Conservation (phyloP, 2,329 filamentous ascomycete species). For the Drechslerella coelobrocha region DNA sequence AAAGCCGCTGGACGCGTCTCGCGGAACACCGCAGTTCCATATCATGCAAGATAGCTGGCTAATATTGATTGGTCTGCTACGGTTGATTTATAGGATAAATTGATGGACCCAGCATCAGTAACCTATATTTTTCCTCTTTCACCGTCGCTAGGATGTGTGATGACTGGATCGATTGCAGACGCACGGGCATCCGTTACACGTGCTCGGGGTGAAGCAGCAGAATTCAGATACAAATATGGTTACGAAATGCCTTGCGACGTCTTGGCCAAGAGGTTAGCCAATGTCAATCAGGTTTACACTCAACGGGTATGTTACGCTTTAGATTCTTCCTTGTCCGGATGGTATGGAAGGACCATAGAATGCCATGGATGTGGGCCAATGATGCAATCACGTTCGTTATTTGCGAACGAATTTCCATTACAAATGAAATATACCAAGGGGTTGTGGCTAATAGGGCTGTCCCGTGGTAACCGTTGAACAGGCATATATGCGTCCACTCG, state of each 20-base stretch:
- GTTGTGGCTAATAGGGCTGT: conserved; percentile 39
- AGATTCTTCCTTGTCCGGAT: conserved; percentile 15
- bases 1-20: background rate
- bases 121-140: conserved; percentile 98
- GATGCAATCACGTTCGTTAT: conserved; percentile 17
- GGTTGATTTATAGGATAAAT: conserved; percentile 76
- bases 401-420: conserved; percentile 29
- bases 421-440: conserved; percentile 40
- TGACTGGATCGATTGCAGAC: conserved; percentile 98
- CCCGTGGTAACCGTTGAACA: conserved; percentile 56
- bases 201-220: conserved; percentile 91
- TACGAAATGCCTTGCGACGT: conserved; percentile 99
- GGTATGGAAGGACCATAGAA: conserved; percentile 4
- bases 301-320: conserved; percentile 71
- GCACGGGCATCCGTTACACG: conserved; percentile 90
- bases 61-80: conserved; percentile 37
- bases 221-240: conserved; percentile 97
- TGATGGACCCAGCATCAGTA: conserved; percentile 96
- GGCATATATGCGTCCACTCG: conserved; percentile 98
- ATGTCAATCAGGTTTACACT: conserved; percentile 99
- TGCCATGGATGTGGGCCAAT: conserved; percentile 29
- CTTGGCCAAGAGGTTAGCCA: conserved; percentile 92
- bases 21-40: background rate
- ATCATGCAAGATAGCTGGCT: conserved; percentile 48
- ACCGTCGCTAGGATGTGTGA: conserved; percentile 93